Conservation (phyloP, 306 rosid genomes). For the Argentina anserina region DNA sequence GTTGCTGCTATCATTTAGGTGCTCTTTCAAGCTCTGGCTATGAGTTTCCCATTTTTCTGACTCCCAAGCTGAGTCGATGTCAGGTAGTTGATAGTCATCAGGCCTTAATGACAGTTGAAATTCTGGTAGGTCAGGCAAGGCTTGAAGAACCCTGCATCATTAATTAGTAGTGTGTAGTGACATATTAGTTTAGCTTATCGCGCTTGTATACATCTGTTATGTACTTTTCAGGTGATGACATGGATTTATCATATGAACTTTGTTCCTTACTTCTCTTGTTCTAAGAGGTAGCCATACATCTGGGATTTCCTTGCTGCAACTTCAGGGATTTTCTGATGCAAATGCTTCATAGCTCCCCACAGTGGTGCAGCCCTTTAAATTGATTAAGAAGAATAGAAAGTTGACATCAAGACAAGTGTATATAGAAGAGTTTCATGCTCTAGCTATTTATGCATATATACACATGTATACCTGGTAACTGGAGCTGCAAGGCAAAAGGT, state of each 20-base stretch:
- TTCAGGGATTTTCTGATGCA: slow-evolving; percentile 84
- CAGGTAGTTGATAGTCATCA: slow-evolving; percentile 72
- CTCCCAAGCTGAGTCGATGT: slow-evolving; percentile 69
- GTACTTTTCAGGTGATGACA: neutral
- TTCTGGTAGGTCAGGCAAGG: slow-evolving; percentile 86
- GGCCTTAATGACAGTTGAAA: slow-evolving; percentile 82
- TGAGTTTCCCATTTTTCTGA: slow-evolving; percentile 52
- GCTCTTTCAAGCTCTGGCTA: slow-evolving; percentile 66
- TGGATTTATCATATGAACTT: neutral
- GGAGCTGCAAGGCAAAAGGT: slow-evolving; percentile 88
- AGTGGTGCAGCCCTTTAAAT: slow-evolving; percentile 73
- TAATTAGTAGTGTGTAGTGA: no score
- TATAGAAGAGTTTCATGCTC: neutral
- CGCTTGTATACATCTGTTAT: neutral
- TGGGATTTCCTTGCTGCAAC: slow-evolving; percentile 84
- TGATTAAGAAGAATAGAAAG: neutral
- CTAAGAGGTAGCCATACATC: slow-evolving; percentile 79
- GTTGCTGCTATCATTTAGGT: slow-evolving; percentile 61
- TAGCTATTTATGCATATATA: neutral
- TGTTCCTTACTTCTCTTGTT: slow-evolving; percentile 74
- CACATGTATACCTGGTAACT: slow-evolving; percentile 58
- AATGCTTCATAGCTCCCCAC: slow-evolving; percentile 83
- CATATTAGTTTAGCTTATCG: neutral
- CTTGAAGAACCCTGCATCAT: slow-evolving; percentile 60
- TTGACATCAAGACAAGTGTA: neutral